Evolutionary conservation across 352 stramenopile species (phyloP).

Genomic region (Phytophthora pistaciae): DNA sequence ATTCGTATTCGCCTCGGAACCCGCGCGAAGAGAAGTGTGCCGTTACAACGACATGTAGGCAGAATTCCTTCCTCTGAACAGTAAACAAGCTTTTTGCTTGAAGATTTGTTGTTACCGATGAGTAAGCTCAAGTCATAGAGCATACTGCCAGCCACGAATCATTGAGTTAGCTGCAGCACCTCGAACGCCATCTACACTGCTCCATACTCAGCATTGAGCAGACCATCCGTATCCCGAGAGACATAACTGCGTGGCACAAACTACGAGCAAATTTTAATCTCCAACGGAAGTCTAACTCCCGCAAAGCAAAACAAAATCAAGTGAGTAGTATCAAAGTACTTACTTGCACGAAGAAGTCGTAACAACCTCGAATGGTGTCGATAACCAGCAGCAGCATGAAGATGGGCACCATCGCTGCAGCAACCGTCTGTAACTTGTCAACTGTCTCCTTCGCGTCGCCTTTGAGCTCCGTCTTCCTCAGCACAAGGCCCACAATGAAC

Average conservation of each 20-base stretch:
- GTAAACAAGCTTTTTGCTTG: no score
- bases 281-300: not conserved
- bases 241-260: not conserved
- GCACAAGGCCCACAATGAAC: conserved; percentile 30
- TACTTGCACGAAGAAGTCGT: not conserved
- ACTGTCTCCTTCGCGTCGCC: conserved; percentile 26
- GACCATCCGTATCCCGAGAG: not conserved
- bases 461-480: conserved; percentile 25
- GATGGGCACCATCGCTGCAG: not conserved
- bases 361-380: not conserved
- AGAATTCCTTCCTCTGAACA: no score
- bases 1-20: not conserved
- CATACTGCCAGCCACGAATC: no score
- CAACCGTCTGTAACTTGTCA: conserved; percentile 31
- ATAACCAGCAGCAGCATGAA: not conserved
- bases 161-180: no score
- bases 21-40: not conserved
- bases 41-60: not conserved
- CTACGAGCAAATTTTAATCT: not conserved
- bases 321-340: not conserved
- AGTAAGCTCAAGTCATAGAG: no score
- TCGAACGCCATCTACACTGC: not conserved
- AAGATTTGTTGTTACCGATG: no score
- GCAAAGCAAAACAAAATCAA: not conserved
- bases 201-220: not conserved